Evolutionary conservation across 106 monocot genomes (phyloP).

Genomic region (Platanthera zijinensis): DNA sequence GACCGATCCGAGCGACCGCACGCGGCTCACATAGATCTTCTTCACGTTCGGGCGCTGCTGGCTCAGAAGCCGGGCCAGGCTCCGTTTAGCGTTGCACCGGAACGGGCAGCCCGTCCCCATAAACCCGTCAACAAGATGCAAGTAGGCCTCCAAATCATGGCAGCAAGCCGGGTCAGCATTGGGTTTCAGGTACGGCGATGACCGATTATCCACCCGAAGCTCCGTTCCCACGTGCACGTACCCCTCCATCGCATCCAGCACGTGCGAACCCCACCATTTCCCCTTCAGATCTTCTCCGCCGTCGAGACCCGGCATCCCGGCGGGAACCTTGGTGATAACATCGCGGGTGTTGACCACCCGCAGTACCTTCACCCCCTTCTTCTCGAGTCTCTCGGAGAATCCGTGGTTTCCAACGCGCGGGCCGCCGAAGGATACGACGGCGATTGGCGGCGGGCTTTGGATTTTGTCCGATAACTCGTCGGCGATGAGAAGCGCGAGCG

Average conservation of each 20-base stretch:
- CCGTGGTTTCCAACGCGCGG: conserved; percentile 25
- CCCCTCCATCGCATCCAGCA: not conserved
- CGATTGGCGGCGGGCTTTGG: conserved; percentile 9
- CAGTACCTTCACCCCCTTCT: conserved; percentile 19
- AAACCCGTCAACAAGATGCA: conserved; percentile 52
- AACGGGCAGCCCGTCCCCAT: conserved; percentile 25
- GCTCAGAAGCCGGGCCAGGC: conserved; percentile 29
- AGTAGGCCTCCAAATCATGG: conserved; percentile 49
- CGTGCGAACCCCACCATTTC: not conserved
- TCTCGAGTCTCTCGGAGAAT: conserved; percentile 17
- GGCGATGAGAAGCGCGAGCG: conserved; percentile 24
- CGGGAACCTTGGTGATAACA: conserved; percentile 18
- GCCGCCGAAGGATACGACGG: conserved; percentile 35
- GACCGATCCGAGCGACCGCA: conserved; percentile 6
- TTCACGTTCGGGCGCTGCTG: conserved; percentile 44
- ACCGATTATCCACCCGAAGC: conserved; percentile 27
- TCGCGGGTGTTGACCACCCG: conserved; percentile 23
- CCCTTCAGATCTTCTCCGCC: not conserved
- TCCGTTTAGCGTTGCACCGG: conserved; percentile 40
- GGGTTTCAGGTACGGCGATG: conserved; percentile 27
- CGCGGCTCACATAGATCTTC: conserved; percentile 18
- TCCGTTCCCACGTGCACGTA: conserved; percentile 30
- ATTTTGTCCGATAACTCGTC: conserved; percentile 12
- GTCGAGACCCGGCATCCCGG: not conserved
- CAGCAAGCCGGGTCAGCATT: conserved; percentile 26